Evolutionary conservation across 78 protist species (phyloP).

Genomic region (Anaeramoeba flamelloides): DNA sequence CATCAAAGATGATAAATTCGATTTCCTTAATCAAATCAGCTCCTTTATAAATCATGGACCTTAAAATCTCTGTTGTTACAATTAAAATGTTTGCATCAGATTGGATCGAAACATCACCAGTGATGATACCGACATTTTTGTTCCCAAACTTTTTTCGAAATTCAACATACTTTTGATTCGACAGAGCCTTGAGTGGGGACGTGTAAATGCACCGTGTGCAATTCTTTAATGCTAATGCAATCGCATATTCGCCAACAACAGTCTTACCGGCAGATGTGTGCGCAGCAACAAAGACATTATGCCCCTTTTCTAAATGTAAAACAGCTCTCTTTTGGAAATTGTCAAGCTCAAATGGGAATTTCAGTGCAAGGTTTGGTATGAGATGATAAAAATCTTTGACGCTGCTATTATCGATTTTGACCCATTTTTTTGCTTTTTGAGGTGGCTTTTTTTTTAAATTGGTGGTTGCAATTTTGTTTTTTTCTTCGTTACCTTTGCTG

Average conservation of each 20-base stretch:
- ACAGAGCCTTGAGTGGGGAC: constrained; percentile 73
- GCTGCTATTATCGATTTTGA: no score
- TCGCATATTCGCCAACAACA: constrained; percentile 11
- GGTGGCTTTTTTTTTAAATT: no score
- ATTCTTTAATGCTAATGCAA: not conserved
- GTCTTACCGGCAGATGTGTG: constrained; percentile 30
- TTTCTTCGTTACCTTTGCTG: no score
- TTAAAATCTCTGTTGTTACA: constrained; percentile 23
- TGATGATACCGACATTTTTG: constrained; percentile 21
- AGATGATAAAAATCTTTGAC: no score
- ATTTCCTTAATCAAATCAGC: not conserved
- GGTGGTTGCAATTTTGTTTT: no score
- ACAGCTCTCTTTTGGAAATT: constrained; percentile 27
- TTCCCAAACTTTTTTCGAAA: constrained; percentile 27
- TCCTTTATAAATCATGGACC: constrained; percentile 17
- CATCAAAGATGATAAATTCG: constrained; percentile 20
- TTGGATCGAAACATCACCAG: constrained; percentile 13
- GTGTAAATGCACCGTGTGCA: constrained; percentile 38
- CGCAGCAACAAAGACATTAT: constrained; percentile 12
- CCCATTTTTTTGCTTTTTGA: no score
- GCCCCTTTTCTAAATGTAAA: not conserved
- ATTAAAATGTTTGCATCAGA: constrained; percentile 8
- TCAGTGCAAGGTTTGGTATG: no score
- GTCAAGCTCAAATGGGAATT: constrained; percentile 22
- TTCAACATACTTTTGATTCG: constrained; percentile 63